A percentile compares a stretch with the other conserved stretches of the same genome.
phyloP scores from a whole-genome alignment of 345 rosid species.

The Gossypium ekmanianum region DNA sequence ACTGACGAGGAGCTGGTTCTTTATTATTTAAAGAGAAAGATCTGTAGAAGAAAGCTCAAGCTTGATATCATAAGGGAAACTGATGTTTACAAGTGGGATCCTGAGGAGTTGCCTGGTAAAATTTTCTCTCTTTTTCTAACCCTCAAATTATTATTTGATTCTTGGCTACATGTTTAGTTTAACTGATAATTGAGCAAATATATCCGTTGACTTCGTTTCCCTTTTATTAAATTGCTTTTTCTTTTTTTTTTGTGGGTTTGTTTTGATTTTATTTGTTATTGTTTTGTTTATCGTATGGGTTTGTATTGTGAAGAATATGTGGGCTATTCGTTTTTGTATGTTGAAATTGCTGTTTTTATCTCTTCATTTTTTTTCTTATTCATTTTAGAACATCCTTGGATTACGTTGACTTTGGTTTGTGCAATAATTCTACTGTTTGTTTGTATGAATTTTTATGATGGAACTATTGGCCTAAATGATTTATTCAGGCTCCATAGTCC shows the following conservation, averaged over 20 bases:
- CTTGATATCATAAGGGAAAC: constrained; percentile 58
- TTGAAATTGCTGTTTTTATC: no score
- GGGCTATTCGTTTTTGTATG: no score
- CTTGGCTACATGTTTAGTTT: background rate
- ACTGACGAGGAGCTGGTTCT: constrained; percentile 85
- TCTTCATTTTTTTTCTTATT: background rate
- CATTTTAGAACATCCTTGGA: background rate
- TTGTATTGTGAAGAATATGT: no score
- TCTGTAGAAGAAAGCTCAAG: constrained; percentile 48
- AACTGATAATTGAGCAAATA: background rate
- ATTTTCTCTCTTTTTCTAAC: background rate
- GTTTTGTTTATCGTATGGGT: background rate
- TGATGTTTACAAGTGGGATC: constrained; percentile 92
- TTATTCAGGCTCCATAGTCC: no score
- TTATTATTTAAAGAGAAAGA: constrained; percentile 75
- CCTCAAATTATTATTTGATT: background rate
- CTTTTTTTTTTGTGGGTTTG: no score
- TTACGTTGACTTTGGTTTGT: background rate
- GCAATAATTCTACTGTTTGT: background rate
- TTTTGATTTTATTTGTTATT: no score
- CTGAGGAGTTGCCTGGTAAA: constrained; percentile 85
- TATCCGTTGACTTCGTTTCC: background rate
- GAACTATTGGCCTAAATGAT: no score
- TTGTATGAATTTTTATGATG: background rate
- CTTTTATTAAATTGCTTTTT: no score